Conservation (phyloP, 129 eudicot genomes). For the Lonicera japonica region DNA sequence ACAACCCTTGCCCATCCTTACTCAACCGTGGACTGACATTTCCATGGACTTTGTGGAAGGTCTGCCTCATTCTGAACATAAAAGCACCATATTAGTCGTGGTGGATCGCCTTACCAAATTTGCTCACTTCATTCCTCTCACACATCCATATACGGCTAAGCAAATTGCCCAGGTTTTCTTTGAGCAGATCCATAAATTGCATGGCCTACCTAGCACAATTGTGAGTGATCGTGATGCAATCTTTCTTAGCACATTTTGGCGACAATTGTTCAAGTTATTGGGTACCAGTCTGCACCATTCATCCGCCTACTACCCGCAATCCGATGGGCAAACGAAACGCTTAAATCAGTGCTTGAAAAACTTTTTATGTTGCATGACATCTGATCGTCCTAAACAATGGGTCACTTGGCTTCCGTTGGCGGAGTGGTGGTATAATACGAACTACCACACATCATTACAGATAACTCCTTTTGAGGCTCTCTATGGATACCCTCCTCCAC, state of each 20-base stretch:
- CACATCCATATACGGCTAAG: not conserved
- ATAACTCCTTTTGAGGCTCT: slow-evolving; percentile 11
- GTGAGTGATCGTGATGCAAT: not conserved
- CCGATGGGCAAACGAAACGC: slow-evolving; percentile 9
- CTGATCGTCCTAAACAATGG: not conserved
- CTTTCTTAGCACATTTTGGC: not conserved
- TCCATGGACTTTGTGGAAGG: slow-evolving; percentile 1
- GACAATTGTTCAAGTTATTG: not conserved
- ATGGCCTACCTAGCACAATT: not conserved
- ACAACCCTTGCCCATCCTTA: not conserved
- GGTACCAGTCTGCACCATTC: not conserved
- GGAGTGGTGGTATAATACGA: slow-evolving; percentile 8
- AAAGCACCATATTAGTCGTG: not conserved
- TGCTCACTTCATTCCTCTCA: not conserved
- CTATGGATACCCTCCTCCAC: not conserved
- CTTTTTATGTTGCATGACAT: not conserved
- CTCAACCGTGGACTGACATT: not conserved
- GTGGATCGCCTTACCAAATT: not conserved
- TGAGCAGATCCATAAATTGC: not conserved
- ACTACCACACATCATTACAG: not conserved
- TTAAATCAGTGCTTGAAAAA: not conserved
- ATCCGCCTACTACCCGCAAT: slow-evolving; percentile 7
- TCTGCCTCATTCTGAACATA: not conserved
- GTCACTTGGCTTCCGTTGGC: not conserved
- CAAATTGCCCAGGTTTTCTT: not conserved